phyloP scores from a whole-genome alignment of 1,139 yeast species.

The Dujonia santamariae region DNA sequence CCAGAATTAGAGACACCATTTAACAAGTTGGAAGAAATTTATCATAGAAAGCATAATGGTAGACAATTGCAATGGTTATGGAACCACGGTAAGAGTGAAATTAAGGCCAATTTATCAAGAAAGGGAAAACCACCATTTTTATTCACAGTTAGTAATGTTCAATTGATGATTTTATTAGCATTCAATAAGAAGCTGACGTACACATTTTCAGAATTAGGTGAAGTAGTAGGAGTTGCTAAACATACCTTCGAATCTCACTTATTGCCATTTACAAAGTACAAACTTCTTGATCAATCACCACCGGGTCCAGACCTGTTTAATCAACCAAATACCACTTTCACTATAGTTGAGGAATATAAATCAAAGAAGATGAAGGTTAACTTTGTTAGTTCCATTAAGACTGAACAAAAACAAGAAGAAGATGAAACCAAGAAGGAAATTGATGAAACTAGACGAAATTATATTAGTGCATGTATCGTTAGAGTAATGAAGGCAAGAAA shows the following conservation, averaged over 20 bases:
- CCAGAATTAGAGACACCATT: conserved; percentile 62
- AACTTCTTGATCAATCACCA: conserved; percentile 66
- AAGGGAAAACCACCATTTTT: conserved; percentile 81
- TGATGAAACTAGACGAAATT: conserved; percentile 81
- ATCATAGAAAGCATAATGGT: conserved; percentile 76
- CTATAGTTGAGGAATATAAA: conserved; percentile 77
- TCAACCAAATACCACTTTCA: conserved; percentile 58
- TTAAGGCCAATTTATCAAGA: conserved; percentile 81
- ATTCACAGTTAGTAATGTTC: conserved; percentile 80
- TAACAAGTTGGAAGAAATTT: conserved; percentile 64
- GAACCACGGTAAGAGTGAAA: conserved; percentile 91
- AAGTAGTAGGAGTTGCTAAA: conserved; percentile 64
- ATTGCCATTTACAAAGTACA: conserved; percentile 75
- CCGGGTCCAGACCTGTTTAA: conserved; percentile 47
- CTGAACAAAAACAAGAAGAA: conserved; percentile 72
- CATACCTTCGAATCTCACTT: conserved; percentile 73
- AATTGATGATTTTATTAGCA: conserved; percentile 80
- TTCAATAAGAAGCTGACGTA: conserved; percentile 65
- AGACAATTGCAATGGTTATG: conserved; percentile 93
- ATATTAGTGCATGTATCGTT: conserved; percentile 89
- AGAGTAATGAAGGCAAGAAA: conserved; percentile 95
- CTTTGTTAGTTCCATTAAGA: conserved; percentile 78
- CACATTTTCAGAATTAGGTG: conserved; percentile 59
- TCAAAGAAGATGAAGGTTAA: conserved; percentile 83
- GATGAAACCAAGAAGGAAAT: conserved; percentile 84